A percentile compares a stretch with the other conserved stretches of the same genome.
phyloP scores from a whole-genome alignment of 2,329 filamentous ascomycete species.

The Diaporthe sp. region DNA sequence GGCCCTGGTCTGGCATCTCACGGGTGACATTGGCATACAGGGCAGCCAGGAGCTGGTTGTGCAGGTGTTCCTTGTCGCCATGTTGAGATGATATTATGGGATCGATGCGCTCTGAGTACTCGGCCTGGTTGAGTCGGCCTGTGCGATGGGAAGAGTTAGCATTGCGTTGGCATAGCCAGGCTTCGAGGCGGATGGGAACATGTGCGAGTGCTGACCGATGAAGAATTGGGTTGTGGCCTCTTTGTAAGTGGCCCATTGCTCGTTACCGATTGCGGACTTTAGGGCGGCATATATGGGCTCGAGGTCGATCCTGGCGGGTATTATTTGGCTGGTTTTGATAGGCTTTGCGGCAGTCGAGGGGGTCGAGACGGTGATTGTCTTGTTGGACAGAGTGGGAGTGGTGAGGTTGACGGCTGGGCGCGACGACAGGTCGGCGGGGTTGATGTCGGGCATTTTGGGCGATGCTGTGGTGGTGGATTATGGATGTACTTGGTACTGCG shows the following conservation, averaged over 20 bases:
- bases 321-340: slow-evolving; percentile 72
- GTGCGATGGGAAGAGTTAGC: slow-evolving; percentile 33
- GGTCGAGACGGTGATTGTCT: slow-evolving; percentile 68
- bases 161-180: slow-evolving; percentile 40
- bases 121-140: slow-evolving; percentile 75
- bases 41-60: slow-evolving; percentile 77
- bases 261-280: slow-evolving; percentile 70
- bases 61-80: slow-evolving; percentile 73
- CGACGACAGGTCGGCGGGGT: slow-evolving; percentile 75
- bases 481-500: not conserved
- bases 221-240: slow-evolving; percentile 74
- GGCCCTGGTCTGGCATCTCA: slow-evolving; percentile 76
- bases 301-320: slow-evolving; percentile 76
- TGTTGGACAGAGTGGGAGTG: slow-evolving; percentile 71
- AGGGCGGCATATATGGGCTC: slow-evolving; percentile 75
- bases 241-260: slow-evolving; percentile 76
- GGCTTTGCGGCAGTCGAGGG: slow-evolving; percentile 62
- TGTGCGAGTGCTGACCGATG: slow-evolving; percentile 62
- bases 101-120: slow-evolving; percentile 72
- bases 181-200: slow-evolving; percentile 23
- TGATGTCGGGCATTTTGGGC: slow-evolving; percentile 75
- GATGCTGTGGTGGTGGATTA: slow-evolving; percentile 39
- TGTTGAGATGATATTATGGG: slow-evolving; percentile 69
- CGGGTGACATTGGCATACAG: slow-evolving; percentile 79
- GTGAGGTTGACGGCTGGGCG: slow-evolving; percentile 70